These are phyloP conservation scores for Ascoidea asiatica DNA, from an alignment of 805 yeast genomes.

Conservation along the genomic window DNA sequence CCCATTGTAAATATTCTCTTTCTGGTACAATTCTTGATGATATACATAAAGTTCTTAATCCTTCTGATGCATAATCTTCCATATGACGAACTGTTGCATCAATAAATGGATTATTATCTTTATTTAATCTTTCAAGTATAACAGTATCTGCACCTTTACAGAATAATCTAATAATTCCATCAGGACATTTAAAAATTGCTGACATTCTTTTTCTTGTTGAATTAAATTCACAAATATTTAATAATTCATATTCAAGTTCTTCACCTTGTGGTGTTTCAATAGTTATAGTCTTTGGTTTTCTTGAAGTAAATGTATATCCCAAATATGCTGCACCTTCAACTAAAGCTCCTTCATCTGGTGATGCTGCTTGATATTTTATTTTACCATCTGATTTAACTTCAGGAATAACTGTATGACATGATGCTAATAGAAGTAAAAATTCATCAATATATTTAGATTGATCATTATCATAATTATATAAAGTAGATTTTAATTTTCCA, in stretches of 20 bases:
- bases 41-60: constrained; percentile 86
- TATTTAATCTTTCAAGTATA: constrained; percentile 68
- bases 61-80: constrained; percentile 95
- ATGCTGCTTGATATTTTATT: constrained; percentile 94
- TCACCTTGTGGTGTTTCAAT: constrained; percentile 40
- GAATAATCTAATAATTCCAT: constrained; percentile 75
- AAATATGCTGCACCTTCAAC: constrained; percentile 91
- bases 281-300: constrained; percentile 75
- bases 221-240: constrained; percentile 91
- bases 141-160: constrained; percentile 99
- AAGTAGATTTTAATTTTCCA: constrained; percentile 39
- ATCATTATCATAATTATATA: constrained; percentile 26
- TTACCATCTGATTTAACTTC: constrained; percentile 51
- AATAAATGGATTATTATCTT: constrained; percentile 60
- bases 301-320: constrained; percentile 73
- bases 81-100: constrained; percentile 73
- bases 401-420: constrained; percentile 97
- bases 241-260: constrained; percentile 53
- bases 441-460: constrained; percentile 47
- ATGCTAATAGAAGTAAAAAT: constrained; percentile 71
- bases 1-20: constrained; percentile 67
- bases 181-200: constrained; percentile 87
- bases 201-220: constrained; percentile 98
- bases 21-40: constrained; percentile 75
- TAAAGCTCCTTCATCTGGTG: constrained; percentile 98